Conservation (phyloP, 2,329 filamentous ascomycete species). For the Xylaria sp. region DNA sequence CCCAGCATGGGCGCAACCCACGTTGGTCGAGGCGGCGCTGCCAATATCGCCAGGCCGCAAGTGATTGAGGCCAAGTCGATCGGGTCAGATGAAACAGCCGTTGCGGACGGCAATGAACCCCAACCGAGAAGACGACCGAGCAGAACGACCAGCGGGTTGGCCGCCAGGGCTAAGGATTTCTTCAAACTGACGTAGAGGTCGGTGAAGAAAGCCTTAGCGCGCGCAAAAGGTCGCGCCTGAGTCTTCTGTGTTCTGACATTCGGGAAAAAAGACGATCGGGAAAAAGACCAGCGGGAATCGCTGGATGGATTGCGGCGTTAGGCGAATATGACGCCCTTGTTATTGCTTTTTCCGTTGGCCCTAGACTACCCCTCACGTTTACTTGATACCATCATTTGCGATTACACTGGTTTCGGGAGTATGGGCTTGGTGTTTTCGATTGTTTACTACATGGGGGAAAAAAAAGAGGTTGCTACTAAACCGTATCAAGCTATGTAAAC, state of each 20-base stretch:
- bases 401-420: neutral
- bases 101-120: conserved; percentile 24
- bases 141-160: conserved; percentile 42
- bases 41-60: conserved; percentile 68
- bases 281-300: too few species aligned
- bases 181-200: conserved; percentile 58
- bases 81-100: conserved; percentile 5
- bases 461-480: neutral
- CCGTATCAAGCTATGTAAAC: neutral
- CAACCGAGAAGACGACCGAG: conserved; percentile 14
- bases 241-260: conserved; percentile 4
- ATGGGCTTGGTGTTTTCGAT: conserved; percentile 15
- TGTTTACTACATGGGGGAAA: conserved; percentile 1
- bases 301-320: neutral
- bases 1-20: conserved; percentile 69
- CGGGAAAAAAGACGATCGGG: too few species aligned
- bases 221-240: neutral
- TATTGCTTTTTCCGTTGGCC: neutral
- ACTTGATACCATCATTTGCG: conserved; percentile 8
- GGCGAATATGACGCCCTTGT: neutral
- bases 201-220: conserved; percentile 24
- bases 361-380: neutral
- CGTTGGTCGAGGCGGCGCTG: conserved; percentile 78
- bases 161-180: conserved; percentile 59
- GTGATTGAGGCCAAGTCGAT: conserved; percentile 15